phyloP scores from a whole-genome alignment of 495 filamentous ascomycete genomes.

The Pyrenopolyporus hunteri region DNA sequence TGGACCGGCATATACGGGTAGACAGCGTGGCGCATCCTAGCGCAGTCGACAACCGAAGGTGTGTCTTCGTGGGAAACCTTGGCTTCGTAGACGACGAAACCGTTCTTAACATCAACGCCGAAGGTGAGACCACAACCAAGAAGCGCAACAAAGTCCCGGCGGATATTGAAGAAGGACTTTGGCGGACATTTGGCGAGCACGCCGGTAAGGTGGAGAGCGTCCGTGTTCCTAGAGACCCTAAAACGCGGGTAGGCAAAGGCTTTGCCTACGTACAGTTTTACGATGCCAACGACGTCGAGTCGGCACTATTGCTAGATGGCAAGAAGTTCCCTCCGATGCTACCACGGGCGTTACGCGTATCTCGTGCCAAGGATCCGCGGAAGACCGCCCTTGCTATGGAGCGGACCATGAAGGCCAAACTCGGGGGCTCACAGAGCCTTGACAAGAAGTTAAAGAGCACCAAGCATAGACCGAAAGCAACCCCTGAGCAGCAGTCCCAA shows the following conservation, averaged over 20 bases:
- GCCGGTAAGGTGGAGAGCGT: slow-evolving; percentile 90
- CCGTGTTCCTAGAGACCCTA: slow-evolving; percentile 86
- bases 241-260: slow-evolving; percentile 92
- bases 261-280: slow-evolving; percentile 97
- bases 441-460: slow-evolving; percentile 45
- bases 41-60: slow-evolving; percentile 79
- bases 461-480: slow-evolving; percentile 66
- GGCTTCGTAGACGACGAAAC: slow-evolving; percentile 91
- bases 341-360: slow-evolving; percentile 85
- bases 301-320: slow-evolving; percentile 80
- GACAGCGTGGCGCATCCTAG: slow-evolving; percentile 90
- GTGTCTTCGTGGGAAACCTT: slow-evolving; percentile 96
- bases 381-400: slow-evolving; percentile 66
- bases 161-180: slow-evolving; percentile 94
- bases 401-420: slow-evolving; percentile 39
- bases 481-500: slow-evolving; percentile 70
- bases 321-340: slow-evolving; percentile 94
- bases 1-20: slow-evolving; percentile 88
- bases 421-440: slow-evolving; percentile 22
- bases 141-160: slow-evolving; percentile 72
- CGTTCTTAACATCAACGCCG: slow-evolving; percentile 63
- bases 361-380: slow-evolving; percentile 76
- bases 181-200: slow-evolving; percentile 77
- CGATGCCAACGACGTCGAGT: slow-evolving; percentile 84
- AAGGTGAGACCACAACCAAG: slow-evolving; percentile 63